These are phyloP conservation scores for Davidsoniella neocaledoniae DNA, from an alignment of 2,329 filamentous ascomycete species.

Conservation along the genomic window DNA sequence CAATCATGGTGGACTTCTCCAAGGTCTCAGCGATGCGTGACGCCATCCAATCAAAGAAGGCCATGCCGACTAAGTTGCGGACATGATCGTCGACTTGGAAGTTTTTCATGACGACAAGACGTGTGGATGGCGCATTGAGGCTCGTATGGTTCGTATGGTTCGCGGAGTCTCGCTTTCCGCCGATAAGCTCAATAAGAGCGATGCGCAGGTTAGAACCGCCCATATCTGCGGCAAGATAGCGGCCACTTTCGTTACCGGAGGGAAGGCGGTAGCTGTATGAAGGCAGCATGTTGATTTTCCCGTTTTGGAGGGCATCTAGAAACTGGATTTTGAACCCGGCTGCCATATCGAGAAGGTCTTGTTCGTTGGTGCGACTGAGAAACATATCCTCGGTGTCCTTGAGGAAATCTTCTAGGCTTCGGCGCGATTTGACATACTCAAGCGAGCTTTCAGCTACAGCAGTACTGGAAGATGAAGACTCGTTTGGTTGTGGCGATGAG, in stretches of 20 bases:
- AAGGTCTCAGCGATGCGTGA: constrained; percentile 41
- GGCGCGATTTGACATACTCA: neutral
- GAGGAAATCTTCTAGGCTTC: constrained; percentile 34
- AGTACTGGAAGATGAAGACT: constrained; percentile 10
- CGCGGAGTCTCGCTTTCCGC: constrained; percentile 23
- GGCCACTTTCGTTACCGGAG: constrained; percentile 39
- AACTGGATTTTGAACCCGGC: constrained; percentile 37
- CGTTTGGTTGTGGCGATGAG: constrained; percentile 1
- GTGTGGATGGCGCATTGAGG: constrained; percentile 26
- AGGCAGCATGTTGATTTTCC: constrained; percentile 45
- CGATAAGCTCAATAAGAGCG: constrained; percentile 40
- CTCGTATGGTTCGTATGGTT: constrained; percentile 28
- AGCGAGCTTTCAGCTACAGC: constrained; percentile 3
- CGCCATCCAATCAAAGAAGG: constrained; percentile 55
- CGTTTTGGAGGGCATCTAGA: constrained; percentile 31
- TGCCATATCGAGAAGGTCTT: constrained; percentile 30
- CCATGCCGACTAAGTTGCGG: constrained; percentile 39
- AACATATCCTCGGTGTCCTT: constrained; percentile 37
- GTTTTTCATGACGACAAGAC: constrained; percentile 26
- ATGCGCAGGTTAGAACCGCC: constrained; percentile 52
- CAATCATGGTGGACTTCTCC: constrained; percentile 13
- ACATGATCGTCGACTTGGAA: constrained; percentile 40
- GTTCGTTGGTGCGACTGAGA: constrained; percentile 27
- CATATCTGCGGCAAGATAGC: constrained; percentile 48
- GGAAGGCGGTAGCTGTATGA: constrained; percentile 50